Percentiles rank a stretch among this genome's conserved stretches.
phyloP scores from a whole-genome alignment of 352 stramenopile species.

The Plasmopara halstedii region DNA sequence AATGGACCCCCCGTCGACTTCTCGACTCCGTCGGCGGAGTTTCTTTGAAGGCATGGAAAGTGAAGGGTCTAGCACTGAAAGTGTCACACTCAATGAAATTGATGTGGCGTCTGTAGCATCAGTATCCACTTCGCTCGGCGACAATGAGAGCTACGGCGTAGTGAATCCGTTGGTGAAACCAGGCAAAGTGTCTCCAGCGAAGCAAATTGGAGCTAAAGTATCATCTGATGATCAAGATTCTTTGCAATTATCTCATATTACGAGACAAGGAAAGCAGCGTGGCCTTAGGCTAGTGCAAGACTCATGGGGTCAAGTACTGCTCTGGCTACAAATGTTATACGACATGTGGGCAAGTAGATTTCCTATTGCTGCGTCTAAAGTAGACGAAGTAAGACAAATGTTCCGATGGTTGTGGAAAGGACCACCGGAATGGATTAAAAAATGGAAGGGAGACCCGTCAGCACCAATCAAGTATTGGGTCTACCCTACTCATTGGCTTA shows the following conservation, averaged over 20 bases:
- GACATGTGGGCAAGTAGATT: conserved; percentile 17
- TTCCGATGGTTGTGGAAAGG: conserved; percentile 2
- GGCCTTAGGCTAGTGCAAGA: conserved; percentile 12
- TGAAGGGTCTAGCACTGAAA: conserved; percentile 26
- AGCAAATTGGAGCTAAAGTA: conserved; percentile 13
- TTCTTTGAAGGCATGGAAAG: conserved; percentile 63
- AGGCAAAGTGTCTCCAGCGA: conserved; percentile 9
- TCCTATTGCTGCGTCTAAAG: conserved; percentile 10
- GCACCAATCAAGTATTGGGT: conserved; percentile 48
- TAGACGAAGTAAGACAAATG: conserved; percentile 11
- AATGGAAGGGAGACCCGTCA: conserved; percentile 13
- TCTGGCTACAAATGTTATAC: conserved; percentile 21
- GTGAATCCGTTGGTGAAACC: conserved; percentile 14
- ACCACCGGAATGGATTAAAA: conserved; percentile 14
- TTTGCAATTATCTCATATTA: conserved; percentile 3
- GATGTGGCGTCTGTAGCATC: conserved; percentile 18
- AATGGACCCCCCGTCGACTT: conserved; percentile 34
- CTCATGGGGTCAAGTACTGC: not conserved
- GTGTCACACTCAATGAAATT: conserved; percentile 21
- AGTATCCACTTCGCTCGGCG: not conserved
- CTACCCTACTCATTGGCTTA: conserved; percentile 63
- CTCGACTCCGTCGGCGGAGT: conserved; percentile 52
- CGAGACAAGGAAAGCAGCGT: not conserved
- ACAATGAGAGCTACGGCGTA: conserved; percentile 10
- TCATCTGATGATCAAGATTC: conserved; percentile 1